Conservation (phyloP, 2,329 filamentous ascomycete genomes). For the Neoscytalidium dimidiatum region DNA sequence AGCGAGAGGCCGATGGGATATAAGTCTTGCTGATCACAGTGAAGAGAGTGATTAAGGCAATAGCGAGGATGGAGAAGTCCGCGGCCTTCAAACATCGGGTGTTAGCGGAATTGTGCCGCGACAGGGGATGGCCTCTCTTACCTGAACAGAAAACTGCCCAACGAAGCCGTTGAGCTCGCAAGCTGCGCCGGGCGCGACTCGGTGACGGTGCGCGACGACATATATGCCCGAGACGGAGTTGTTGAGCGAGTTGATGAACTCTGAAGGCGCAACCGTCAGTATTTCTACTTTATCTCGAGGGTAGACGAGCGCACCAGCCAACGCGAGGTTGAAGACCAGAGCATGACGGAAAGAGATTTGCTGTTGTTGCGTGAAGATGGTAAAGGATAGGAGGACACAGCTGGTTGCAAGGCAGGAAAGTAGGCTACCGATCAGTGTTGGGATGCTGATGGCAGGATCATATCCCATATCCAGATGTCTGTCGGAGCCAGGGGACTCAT, state of each 20-base stretch:
- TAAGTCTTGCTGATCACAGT: constrained; percentile 41
- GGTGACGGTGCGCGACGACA: constrained; percentile 29
- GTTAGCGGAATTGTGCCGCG: neutral
- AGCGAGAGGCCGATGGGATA: constrained; percentile 32
- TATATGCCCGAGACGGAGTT: constrained; percentile 46
- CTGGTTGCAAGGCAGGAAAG: constrained; percentile 25
- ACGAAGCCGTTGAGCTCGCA: constrained; percentile 49
- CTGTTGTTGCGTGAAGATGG: constrained; percentile 23
- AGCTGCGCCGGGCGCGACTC: constrained; percentile 32
- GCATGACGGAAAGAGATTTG: constrained; percentile 28
- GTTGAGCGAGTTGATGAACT: constrained; percentile 46
- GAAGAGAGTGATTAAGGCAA: constrained; percentile 46
- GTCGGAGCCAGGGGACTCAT: constrained; percentile 1
- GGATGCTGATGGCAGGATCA: constrained; percentile 21
- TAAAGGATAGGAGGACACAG: constrained; percentile 25
- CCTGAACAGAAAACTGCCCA: constrained; percentile 50
- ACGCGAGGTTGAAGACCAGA: constrained; percentile 28
- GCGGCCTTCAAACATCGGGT: constrained; percentile 25
- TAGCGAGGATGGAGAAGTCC: constrained; percentile 47
- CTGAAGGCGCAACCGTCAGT: constrained; percentile 31
- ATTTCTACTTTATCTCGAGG: neutral
- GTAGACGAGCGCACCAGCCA: constrained; percentile 23
- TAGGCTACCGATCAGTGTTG: constrained; percentile 28
- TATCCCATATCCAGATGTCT: constrained; percentile 8
- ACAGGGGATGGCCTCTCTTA: constrained; percentile 21